Conservation (phyloP, 1,139 yeast species). For the Pneumocystis murina region DNA sequence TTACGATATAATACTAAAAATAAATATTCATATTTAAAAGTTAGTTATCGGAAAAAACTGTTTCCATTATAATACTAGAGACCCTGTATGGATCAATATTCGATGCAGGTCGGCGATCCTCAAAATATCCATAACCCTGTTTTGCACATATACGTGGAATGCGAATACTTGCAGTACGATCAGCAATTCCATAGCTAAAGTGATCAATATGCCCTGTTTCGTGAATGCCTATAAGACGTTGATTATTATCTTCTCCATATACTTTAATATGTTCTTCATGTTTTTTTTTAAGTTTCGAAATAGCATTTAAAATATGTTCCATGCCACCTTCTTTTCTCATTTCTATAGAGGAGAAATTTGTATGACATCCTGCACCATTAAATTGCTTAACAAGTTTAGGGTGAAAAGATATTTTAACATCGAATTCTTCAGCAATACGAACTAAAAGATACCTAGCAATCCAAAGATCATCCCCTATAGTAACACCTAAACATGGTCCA, state of each 20-base stretch:
- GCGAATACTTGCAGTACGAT: slow-evolving; percentile 98
- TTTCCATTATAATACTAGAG: slow-evolving; percentile 27
- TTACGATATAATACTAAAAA: no score
- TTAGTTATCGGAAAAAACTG: not conserved
- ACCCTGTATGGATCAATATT: slow-evolving; percentile 98
- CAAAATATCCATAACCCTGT: slow-evolving; percentile 96
- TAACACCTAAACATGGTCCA: slow-evolving; percentile 91
- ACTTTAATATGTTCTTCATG: slow-evolving; percentile 91
- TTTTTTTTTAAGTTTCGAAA: slow-evolving; percentile 86
- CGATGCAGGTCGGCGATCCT: slow-evolving; percentile 97
- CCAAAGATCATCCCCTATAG: slow-evolving; percentile 96
- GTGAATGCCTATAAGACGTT: slow-evolving; percentile 93
- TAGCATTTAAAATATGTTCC: slow-evolving; percentile 82
- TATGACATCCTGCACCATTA: slow-evolving; percentile 99
- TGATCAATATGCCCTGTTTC: slow-evolving; percentile 90
- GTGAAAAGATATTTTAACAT: slow-evolving; percentile 95
- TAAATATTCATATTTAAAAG: not conserved
- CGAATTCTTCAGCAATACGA: slow-evolving; percentile 97
- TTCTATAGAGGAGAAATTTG: slow-evolving; percentile 81
- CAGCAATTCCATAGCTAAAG: slow-evolving; percentile 95
- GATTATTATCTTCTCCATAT: slow-evolving; percentile 88
- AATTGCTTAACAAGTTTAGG: slow-evolving; percentile 98
- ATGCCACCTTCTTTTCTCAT: slow-evolving; percentile 96
- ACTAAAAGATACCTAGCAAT: slow-evolving; percentile 82
- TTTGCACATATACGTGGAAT: slow-evolving; percentile 97